A percentile compares a stretch with the other conserved stretches of the same genome.
These are phyloP conservation scores for Helicocarpus griseus DNA, from an alignment of 2,329 filamentous ascomycete species.

Conservation along the genomic window DNA sequence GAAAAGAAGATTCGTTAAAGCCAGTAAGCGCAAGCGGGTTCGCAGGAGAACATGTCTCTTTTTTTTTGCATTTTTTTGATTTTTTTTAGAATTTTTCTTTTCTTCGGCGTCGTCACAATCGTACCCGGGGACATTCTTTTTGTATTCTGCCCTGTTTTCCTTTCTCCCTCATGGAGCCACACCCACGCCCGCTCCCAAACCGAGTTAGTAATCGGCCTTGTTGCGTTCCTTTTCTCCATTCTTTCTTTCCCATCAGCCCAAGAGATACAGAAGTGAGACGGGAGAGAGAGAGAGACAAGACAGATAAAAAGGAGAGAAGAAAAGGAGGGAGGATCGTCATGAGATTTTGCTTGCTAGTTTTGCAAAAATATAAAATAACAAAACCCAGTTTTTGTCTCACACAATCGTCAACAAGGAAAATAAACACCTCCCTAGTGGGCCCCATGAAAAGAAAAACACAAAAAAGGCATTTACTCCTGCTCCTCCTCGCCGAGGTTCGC, in stretches of 20 bases:
- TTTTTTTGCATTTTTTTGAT: neutral
- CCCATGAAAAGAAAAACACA: slow-evolving; percentile 2
- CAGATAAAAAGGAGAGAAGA: neutral
- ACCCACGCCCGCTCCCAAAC: too few relatives aligned
- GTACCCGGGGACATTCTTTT: too few relatives aligned
- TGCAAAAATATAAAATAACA: slow-evolving; percentile 1
- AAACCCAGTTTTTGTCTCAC: neutral
- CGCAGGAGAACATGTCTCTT: neutral
- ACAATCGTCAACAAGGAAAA: slow-evolving; percentile 4
- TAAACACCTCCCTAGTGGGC: slow-evolving; percentile 3
- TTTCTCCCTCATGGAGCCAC: too few relatives aligned
- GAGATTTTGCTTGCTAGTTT: slow-evolving; percentile 1
- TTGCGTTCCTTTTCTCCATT: neutral
- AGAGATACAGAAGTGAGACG: neutral
- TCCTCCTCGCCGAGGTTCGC: slow-evolving; percentile 56
- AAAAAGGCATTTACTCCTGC: slow-evolving; percentile 8
- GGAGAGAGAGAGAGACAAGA: neutral
- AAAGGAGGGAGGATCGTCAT: neutral
- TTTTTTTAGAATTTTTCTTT: neutral
- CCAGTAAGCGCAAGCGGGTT: too few relatives aligned
- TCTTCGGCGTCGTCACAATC: neutral
- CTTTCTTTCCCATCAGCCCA: neutral
- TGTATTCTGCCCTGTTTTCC: neutral
- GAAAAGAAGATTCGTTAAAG: too few relatives aligned
- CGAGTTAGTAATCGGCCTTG: neutral